phyloP scores from a whole-genome alignment of 1,139 yeast species.

The Sugiyamaella sp. region DNA sequence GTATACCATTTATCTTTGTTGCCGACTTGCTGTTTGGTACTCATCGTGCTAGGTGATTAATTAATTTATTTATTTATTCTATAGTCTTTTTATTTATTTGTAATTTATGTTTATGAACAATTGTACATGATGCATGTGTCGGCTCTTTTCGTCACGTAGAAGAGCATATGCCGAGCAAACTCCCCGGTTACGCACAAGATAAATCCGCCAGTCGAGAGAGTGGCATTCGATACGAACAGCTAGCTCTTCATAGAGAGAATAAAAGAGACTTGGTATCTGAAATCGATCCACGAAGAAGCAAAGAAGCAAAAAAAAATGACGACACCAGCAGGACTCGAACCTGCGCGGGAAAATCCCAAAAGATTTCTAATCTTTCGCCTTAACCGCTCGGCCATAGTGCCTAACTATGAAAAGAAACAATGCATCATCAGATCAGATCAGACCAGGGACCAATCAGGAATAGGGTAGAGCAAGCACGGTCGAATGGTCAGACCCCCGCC shows the following conservation, averaged over 20 bases:
- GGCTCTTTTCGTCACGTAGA: background rate
- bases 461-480: background rate
- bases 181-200: too few species aligned
- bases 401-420: too few species aligned
- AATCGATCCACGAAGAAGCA: background rate
- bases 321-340: conserved; percentile 91
- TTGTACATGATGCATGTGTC: background rate
- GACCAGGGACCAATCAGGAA: background rate
- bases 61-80: conserved; percentile 3
- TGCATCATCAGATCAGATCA: too few species aligned
- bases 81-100: conserved; percentile 13
- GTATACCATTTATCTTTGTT: conserved; percentile 30
- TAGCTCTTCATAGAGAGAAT: too few species aligned
- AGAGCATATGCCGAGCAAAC: too few species aligned
- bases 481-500: too few species aligned
- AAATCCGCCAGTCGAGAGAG: too few species aligned
- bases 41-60: conserved; percentile 12
- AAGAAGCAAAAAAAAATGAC: conserved; percentile 42
- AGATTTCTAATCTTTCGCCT: conserved; percentile 83
- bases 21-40: conserved; percentile 24
- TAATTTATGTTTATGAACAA: background rate
- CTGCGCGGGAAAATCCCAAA: conserved; percentile 88
- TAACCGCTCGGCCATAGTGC: conserved; percentile 80
- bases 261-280: too few species aligned
- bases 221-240: too few species aligned